Evolutionary conservation across 129 eudicot species (phyloP).

Genomic region (Oenanthe sinensis): DNA sequence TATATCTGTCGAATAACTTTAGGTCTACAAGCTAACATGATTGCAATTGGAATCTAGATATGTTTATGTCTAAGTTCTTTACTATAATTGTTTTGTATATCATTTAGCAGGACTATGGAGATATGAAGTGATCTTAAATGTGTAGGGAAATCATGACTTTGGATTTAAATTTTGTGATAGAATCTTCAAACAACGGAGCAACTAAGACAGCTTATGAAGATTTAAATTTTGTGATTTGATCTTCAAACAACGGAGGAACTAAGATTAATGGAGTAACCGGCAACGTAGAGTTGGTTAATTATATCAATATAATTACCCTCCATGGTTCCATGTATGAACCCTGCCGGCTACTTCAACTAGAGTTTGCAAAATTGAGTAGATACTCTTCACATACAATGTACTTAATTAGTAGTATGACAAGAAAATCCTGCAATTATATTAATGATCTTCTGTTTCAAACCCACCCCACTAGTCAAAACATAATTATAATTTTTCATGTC

Average conservation of each 20-base stretch:
- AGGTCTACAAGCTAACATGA: neutral
- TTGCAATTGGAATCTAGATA: neutral
- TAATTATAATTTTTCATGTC: neutral
- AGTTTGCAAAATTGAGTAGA: neutral
- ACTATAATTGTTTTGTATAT: neutral
- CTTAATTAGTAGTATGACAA: neutral
- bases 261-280: no score
- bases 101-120: neutral
- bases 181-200: neutral
- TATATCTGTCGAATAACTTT: constrained; percentile 4
- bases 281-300: no score
- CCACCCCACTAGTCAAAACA: neutral
- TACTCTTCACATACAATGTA: constrained; percentile 10
- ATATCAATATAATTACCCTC: neutral
- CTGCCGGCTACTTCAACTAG: neutral
- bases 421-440: neutral
- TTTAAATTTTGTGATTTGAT: neutral
- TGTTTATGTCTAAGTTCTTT: neutral
- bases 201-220: neutral
- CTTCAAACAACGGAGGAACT: neutral
- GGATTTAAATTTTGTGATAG: neutral
- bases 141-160: neutral
- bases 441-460: neutral
- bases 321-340: neutral
- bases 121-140: neutral